Base-by-base conservation (phyloP, 441 rosid genomes). In the Manihot esculenta region DNA sequence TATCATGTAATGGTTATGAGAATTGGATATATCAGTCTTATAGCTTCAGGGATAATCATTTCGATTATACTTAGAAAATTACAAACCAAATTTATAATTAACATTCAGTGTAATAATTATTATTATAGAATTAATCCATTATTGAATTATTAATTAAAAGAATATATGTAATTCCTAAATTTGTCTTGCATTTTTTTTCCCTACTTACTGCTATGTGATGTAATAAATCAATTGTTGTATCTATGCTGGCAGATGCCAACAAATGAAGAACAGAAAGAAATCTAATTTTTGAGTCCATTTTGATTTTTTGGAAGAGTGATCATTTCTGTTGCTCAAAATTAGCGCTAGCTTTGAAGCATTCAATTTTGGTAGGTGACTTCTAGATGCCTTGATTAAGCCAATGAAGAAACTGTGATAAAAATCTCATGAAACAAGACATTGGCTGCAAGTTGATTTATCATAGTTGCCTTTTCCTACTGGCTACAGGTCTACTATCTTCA, bases 201-300 rank as follows among this genome's bases (percentile, higher is more conserved):
- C 6, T 47, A 53, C 33, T 30, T 38, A 27, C 17, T 53, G 18
- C 47, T 41, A 2, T 12, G 41, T n/a, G 35, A 24, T 30, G 41
- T 30, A 27, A 18, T 20, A 69, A 69, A 30, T 12, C 48, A 23
- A 30, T 51, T 59, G 57, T n/a, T 59, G 57, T 41, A 48, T 47
- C 66, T 59, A 17, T 20, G 1, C 45, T 11, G 53, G 57, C 47
- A 44, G 53, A 26, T 20, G 10, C 10, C 38, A 57, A 69, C 54
- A 58, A 33, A 27, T 38, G 62, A 68, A 62, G 38, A 38, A 24
- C 5, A 61, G 70, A 54, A 20, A 59, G 6, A 47, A 10, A 33
- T 61, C 59, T 49, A 15, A 49, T 1, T 15, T 21, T 38, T 69
- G 1, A 27, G 10, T 59, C 33, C 10, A 54, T 5, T 13, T 15